These are phyloP conservation scores for Castanea mollissima DNA, from an alignment of 306 rosid species.

Conservation along the genomic window DNA sequence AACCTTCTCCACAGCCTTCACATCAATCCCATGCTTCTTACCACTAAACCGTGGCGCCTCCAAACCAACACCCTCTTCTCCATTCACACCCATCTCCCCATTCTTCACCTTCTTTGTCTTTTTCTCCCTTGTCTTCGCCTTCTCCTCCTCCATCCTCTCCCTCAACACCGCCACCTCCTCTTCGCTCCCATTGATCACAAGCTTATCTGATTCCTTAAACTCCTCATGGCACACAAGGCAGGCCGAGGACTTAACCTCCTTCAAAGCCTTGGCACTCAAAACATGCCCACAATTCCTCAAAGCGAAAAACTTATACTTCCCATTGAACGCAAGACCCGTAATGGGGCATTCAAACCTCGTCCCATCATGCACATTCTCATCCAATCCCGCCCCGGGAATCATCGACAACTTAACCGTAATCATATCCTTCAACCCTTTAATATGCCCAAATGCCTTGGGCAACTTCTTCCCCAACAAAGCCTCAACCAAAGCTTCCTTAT, in stretches of 20 bases:
- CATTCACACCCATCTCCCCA: constrained; percentile 33
- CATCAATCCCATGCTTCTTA: constrained; percentile 66
- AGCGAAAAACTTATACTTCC: constrained; percentile 74
- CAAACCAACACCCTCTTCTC: constrained; percentile 32
- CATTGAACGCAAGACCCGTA: constrained; percentile 80
- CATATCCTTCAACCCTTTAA: constrained; percentile 92
- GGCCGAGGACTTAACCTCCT: constrained; percentile 65
- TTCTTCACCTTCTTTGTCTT: constrained; percentile 55
- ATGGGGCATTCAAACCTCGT: constrained; percentile 75
- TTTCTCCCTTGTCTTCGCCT: constrained; percentile 53
- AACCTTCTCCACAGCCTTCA: constrained; percentile 53
- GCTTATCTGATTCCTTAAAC: constrained; percentile 57
- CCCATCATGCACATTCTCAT: constrained; percentile 5
- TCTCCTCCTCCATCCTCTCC: constrained; percentile 84
- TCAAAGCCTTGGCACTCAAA: constrained; percentile 82
- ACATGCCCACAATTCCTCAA: constrained; percentile 89
- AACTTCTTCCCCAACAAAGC: constrained; percentile 80
- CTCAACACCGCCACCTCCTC: constrained; percentile 74
- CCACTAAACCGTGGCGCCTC: constrained; percentile 60
- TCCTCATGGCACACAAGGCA: constrained; percentile 76
- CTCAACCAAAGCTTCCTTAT: constrained; percentile 77
- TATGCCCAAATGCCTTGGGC: constrained; percentile 83
- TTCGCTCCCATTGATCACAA: constrained; percentile 80
- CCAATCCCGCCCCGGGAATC: constrained; percentile 39
- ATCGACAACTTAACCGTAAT: constrained; percentile 41